Percentiles rank a stretch among this genome's conserved stretches.
These are phyloP conservation scores for Xylaria castorea DNA, from an alignment of 495 filamentous ascomycete species.

Conservation along the genomic window DNA sequence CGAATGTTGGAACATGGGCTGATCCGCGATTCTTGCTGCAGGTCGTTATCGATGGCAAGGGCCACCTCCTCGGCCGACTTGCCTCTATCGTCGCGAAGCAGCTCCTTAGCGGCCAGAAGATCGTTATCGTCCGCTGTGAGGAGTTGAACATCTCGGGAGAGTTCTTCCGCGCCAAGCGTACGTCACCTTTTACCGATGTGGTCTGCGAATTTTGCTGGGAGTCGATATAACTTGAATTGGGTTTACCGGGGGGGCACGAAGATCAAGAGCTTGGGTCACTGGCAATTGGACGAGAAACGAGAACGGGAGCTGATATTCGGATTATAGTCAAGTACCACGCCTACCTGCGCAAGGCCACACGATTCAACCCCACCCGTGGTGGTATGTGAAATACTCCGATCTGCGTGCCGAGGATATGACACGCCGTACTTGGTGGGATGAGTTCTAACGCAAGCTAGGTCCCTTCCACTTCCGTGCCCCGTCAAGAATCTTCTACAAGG, in stretches of 20 bases:
- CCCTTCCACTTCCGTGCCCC: slow-evolving; percentile 99
- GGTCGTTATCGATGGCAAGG: slow-evolving; percentile 99
- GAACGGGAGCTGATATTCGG: slow-evolving; percentile 40
- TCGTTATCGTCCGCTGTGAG: slow-evolving; percentile 98
- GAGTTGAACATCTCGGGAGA: slow-evolving; percentile 99
- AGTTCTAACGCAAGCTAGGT: slow-evolving; percentile 63
- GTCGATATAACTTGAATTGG: slow-evolving; percentile 2
- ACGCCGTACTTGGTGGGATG: neutral
- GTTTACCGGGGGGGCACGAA: neutral
- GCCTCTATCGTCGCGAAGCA: slow-evolving; percentile 99
- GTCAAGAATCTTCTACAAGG: slow-evolving; percentile 99
- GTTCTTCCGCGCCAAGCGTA: slow-evolving; percentile 99
- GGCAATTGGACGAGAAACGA: neutral
- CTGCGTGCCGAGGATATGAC: slow-evolving; percentile 27
- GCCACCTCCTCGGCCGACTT: slow-evolving; percentile 98
- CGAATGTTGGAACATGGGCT: slow-evolving; percentile 11
- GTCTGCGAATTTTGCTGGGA: slow-evolving; percentile 8
- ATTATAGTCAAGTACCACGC: slow-evolving; percentile 97
- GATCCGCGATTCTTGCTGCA: slow-evolving; percentile 46
- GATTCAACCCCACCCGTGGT: slow-evolving; percentile 98
- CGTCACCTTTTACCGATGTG: slow-evolving; percentile 55
- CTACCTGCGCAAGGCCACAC: slow-evolving; percentile 99
- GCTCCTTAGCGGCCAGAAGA: slow-evolving; percentile 98
- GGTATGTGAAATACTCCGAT: slow-evolving; percentile 62
- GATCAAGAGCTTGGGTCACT: slow-evolving; percentile 18